These are phyloP conservation scores for Pisolithus albus DNA, from an alignment of 768 basidiomycete genomes.

Conservation along the genomic window DNA sequence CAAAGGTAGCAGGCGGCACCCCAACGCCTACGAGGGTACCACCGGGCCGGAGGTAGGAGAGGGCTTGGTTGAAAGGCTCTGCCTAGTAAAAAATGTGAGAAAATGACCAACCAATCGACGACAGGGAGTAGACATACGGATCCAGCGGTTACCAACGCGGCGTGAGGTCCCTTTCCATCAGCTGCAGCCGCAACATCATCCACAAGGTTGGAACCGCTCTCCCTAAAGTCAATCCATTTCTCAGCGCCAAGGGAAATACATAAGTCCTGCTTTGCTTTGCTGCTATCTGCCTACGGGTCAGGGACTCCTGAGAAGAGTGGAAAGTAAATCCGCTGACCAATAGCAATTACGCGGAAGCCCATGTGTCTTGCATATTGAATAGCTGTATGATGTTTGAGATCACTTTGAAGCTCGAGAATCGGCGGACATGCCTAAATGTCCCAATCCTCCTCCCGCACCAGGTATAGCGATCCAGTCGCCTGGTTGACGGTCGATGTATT, in stretches of 20 bases:
- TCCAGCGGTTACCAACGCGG: constrained; percentile 20
- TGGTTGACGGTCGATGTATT: constrained; percentile 24
- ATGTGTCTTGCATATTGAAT: constrained; percentile 40
- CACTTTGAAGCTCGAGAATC: not conserved
- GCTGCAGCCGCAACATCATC: constrained; percentile 30
- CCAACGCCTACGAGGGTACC: constrained; percentile 39
- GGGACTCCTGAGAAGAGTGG: not conserved
- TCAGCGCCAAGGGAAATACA: constrained; percentile 35
- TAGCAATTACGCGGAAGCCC: constrained; percentile 40
- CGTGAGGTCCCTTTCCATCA: constrained; percentile 41
- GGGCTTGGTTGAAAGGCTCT: constrained; percentile 36
- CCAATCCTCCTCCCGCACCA: constrained; percentile 37
- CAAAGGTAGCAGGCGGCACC: constrained; percentile 29
- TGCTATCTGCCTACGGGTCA: constrained; percentile 28
- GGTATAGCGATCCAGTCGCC: constrained; percentile 38
- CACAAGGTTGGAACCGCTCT: constrained; percentile 32
- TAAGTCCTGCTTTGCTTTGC: constrained; percentile 34
- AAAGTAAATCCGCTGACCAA: constrained; percentile 16
- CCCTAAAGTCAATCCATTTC: constrained; percentile 42
- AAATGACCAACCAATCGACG: not conserved
- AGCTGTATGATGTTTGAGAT: constrained; percentile 16
- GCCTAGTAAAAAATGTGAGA: constrained; percentile 9
- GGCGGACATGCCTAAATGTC: constrained; percentile 29
- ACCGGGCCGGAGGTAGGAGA: constrained; percentile 37
- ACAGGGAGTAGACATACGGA: constrained; percentile 5